phyloP scores from a whole-genome alignment of 495 filamentous ascomycete species.

The Emericellopsis terricola region DNA sequence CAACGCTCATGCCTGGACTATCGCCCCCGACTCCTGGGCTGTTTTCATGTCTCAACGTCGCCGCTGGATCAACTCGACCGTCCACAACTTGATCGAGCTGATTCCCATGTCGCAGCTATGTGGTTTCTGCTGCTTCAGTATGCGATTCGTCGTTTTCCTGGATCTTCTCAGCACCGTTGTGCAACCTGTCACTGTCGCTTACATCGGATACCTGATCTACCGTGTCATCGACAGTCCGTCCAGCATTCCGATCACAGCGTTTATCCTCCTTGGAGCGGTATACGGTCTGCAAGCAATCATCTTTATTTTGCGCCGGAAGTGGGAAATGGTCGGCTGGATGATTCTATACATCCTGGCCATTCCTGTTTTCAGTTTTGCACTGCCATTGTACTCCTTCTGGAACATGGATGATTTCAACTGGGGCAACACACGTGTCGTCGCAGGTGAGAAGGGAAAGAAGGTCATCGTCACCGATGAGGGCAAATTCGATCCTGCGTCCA shows the following conservation, averaged over 20 bases:
- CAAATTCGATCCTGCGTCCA: conserved; percentile 86
- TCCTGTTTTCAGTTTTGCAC: conserved; percentile 76
- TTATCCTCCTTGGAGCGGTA: conserved; percentile 79
- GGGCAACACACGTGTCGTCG: conserved; percentile 94
- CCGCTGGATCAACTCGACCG: conserved; percentile 98
- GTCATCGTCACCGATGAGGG: conserved; percentile 92
- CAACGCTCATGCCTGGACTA: conserved; percentile 82
- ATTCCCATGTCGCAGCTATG: conserved; percentile 86
- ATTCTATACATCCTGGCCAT: conserved; percentile 84
- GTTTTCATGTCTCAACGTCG: conserved; percentile 97
- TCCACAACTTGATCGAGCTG: conserved; percentile 94
- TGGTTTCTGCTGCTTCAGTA: conserved; percentile 99
- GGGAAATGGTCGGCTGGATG: conserved; percentile 99
- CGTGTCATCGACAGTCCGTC: conserved; percentile 39
- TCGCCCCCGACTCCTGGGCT: conserved; percentile 80
- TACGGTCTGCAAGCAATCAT: conserved; percentile 96
- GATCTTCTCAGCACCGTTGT: conserved; percentile 85
- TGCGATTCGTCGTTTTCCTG: conserved; percentile 94
- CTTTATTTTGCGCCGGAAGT: conserved; percentile 88
- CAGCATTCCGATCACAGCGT: conserved; percentile 62
- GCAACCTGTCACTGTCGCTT: conserved; percentile 81
- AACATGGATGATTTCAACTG: conserved; percentile 99
- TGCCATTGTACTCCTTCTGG: conserved; percentile 97
- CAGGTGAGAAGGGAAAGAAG: conserved; percentile 86
- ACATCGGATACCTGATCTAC: conserved; percentile 77